These are phyloP conservation scores for Irpex sp. DNA, from an alignment of 1,284 basidiomycete genomes.

Conservation along the genomic window DNA sequence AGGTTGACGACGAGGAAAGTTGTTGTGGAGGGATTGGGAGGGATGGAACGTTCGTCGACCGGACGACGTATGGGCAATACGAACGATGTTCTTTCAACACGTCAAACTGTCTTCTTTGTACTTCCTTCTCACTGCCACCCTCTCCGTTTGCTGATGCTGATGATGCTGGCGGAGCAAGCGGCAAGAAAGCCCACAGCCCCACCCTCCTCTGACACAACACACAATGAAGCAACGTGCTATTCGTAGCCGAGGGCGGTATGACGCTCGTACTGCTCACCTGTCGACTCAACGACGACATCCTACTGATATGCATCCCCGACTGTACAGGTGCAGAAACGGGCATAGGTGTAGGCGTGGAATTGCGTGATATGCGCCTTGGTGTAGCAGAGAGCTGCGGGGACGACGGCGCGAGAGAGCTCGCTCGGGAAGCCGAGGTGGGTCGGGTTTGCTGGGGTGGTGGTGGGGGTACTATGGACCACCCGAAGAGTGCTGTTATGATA, in stretches of 20 bases:
- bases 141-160: not conserved
- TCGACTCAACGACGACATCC: not conserved
- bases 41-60: slow-evolving; percentile 62
- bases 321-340: slow-evolving; percentile 11
- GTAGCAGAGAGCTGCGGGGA: slow-evolving; percentile 30
- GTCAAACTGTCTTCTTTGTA: slow-evolving; percentile 58
- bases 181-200: slow-evolving; percentile 70
- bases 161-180: slow-evolving; percentile 15
- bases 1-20: slow-evolving; percentile 25
- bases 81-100: slow-evolving; percentile 75
- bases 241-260: slow-evolving; percentile 22
- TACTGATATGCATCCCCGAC: slow-evolving; percentile 4
- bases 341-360: slow-evolving; percentile 9
- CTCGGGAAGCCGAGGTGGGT: slow-evolving; percentile 37
- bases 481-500: slow-evolving; percentile 63
- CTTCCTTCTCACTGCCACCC: not conserved
- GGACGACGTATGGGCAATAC: slow-evolving; percentile 76
- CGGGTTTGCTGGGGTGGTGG: slow-evolving; percentile 29
- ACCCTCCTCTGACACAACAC: slow-evolving; percentile 69
- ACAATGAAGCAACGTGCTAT: slow-evolving; percentile 59
- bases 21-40: slow-evolving; percentile 34
- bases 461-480: slow-evolving; percentile 52
- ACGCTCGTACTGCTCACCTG: slow-evolving; percentile 7
- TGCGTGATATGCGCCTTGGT: slow-evolving; percentile 34
- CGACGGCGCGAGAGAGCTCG: slow-evolving; percentile 38